These are phyloP conservation scores for Candida smagusa DNA, from an alignment of 1,139 yeast species.

Conservation along the genomic window DNA sequence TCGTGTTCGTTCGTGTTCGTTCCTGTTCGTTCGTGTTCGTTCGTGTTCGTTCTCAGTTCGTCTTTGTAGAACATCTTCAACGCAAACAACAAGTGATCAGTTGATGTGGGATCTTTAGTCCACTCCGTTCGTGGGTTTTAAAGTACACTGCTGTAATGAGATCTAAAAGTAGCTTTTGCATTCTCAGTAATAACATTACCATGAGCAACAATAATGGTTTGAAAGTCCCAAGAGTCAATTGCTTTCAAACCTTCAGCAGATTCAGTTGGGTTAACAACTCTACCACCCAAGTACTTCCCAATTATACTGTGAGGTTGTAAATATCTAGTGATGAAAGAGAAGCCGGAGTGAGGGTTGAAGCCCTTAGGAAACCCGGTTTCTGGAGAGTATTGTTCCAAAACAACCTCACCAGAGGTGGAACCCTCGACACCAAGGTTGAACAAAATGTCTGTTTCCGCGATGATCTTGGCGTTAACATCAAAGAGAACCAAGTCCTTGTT, in stretches of 20 bases:
- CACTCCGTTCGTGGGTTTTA: no score
- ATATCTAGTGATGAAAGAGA: conserved; percentile 32
- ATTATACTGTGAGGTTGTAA: conserved; percentile 37
- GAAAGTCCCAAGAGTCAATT: conserved; percentile 45
- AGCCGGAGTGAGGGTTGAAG: conserved; percentile 38
- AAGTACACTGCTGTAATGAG: not conserved
- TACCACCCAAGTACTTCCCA: conserved; percentile 23
- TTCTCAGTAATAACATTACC: conserved; percentile 50
- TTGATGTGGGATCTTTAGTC: no score
- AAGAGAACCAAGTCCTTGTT: conserved; percentile 56
- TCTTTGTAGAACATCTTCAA: no score
- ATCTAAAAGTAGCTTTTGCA: conserved; percentile 31
- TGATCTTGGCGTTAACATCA: conserved; percentile 42
- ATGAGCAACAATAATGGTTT: conserved; percentile 53
- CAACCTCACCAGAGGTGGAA: conserved; percentile 10
- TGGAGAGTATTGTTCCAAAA: conserved; percentile 35
- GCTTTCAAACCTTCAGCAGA: conserved; percentile 27
- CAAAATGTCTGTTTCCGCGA: conserved; percentile 56
- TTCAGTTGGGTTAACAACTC: not conserved
- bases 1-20: no score
- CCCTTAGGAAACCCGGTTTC: conserved; percentile 37
- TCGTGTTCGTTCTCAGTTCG: no score
- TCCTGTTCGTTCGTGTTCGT: no score
- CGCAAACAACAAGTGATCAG: no score
- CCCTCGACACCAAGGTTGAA: conserved; percentile 41